These are phyloP conservation scores for Capsella rubella DNA, from an alignment of 441 rosid genomes.

Conservation along the genomic window DNA sequence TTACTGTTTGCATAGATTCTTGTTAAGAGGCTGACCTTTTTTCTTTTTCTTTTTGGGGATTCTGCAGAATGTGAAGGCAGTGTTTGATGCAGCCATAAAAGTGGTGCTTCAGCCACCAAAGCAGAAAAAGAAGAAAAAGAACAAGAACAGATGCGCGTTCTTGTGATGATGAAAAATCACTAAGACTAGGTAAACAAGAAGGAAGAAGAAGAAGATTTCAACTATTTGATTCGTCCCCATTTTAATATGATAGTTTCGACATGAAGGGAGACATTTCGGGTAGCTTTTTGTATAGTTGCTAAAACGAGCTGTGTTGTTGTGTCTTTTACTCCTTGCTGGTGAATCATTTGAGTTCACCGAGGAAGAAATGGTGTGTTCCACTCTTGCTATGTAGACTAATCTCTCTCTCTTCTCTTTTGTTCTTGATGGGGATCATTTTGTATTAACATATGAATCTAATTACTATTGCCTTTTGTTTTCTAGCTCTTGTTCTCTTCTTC, in stretches of 20 bases:
- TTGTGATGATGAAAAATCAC: constrained; percentile 55
- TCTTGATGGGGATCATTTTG: constrained; percentile 25
- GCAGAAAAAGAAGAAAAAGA: constrained; percentile 87
- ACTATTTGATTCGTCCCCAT: constrained; percentile 41
- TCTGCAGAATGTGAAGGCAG: constrained; percentile 84
- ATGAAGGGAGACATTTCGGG: constrained; percentile 31
- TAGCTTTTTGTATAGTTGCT: constrained; percentile 45
- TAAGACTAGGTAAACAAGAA: constrained; percentile 42
- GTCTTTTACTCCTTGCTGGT: constrained; percentile 37
- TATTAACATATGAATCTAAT: constrained; percentile 42
- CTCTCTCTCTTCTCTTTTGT: constrained; percentile 14
- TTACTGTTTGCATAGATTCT: neutral
- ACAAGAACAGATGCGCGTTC: constrained; percentile 69
- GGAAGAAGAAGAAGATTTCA: constrained; percentile 23
- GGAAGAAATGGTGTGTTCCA: constrained; percentile 21
- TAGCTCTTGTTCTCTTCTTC: neutral
- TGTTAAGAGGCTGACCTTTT: neutral
- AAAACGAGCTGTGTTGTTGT: constrained; percentile 35
- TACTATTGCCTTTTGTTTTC: constrained; percentile 21
- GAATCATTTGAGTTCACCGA: constrained; percentile 17
- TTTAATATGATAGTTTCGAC: constrained; percentile 27
- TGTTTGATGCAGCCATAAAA: constrained; percentile 87
- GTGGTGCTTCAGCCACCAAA: constrained; percentile 93
- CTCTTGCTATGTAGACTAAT: constrained; percentile 43
- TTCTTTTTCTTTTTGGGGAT: neutral